Evolutionary conservation across 257 asterid species (phyloP).

Genomic region (Solanum chiquidenum): DNA sequence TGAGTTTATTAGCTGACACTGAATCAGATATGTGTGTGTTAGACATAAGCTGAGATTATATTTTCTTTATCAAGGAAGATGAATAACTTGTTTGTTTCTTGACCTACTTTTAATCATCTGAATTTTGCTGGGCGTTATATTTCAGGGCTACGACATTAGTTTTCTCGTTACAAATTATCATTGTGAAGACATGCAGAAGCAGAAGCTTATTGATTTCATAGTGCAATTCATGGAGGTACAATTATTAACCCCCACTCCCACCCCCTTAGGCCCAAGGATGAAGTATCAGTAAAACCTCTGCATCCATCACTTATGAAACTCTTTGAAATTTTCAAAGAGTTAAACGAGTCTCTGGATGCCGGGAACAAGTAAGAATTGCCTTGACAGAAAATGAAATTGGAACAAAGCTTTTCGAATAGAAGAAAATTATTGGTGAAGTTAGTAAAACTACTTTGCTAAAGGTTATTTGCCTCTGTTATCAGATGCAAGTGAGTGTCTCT

Average conservation of each 20-base stretch:
- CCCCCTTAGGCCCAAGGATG: neutral
- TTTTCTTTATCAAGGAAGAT: neutral
- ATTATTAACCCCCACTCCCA: neutral
- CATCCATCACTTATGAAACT: neutral
- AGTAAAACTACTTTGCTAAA: neutral
- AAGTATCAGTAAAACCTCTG: neutral
- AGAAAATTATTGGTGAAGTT: neutral
- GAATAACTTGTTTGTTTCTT: neutral
- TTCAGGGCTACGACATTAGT: slow-evolving; percentile 99
- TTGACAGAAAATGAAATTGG: neutral
- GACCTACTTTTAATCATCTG: neutral
- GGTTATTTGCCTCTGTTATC: neutral
- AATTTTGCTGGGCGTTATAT: neutral
- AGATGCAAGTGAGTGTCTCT: rapidly evolving
- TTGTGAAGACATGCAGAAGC: slow-evolving; percentile 99
- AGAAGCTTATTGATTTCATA: slow-evolving; percentile 84
- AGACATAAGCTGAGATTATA: neutral
- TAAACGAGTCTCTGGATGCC: neutral
- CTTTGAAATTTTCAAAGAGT: neutral
- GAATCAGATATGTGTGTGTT: neutral
- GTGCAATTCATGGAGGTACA: slow-evolving; percentile 99
- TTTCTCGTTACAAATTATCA: slow-evolving; percentile 91
- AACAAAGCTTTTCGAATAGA: neutral
- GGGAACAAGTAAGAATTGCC: neutral
- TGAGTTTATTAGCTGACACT: neutral